Conservation (phyloP, 129 eudicot species). For the Rutidosis leptorrhynchoides region DNA sequence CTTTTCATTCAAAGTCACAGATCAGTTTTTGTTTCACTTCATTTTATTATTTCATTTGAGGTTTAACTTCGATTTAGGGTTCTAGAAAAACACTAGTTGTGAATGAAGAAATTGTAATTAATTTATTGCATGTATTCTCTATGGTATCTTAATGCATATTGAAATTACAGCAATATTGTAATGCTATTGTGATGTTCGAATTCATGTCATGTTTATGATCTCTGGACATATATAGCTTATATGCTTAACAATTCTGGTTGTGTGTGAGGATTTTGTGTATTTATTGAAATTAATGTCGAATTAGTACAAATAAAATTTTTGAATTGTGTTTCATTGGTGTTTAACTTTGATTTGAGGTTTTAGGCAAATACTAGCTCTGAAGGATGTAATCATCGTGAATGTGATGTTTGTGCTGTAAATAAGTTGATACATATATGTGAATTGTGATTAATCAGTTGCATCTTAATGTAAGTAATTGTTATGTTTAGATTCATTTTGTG, state of each 20-base stretch:
- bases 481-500: neutral
- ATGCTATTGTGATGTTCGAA: neutral
- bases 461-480: too few relatives aligned
- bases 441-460: neutral
- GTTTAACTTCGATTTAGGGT: constrained; percentile 34
- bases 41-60: constrained; percentile 12
- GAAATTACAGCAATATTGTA: neutral
- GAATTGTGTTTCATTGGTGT: constrained; percentile 17
- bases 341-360: constrained; percentile 29
- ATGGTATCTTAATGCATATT: neutral
- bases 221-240: constrained; percentile 5
- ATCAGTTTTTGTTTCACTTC: too few relatives aligned
- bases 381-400: neutral
- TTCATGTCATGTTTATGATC: constrained; percentile 16
- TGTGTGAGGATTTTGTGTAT: constrained; percentile 11
- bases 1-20: neutral
- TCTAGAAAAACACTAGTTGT: constrained; percentile 9
- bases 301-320: neutral
- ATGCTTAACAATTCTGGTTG: neutral
- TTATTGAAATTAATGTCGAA: neutral
- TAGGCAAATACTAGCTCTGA: neutral
- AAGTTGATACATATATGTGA: neutral
- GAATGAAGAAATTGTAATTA: neutral
- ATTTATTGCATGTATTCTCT: constrained; percentile 8
- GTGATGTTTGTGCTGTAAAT: neutral